Conservation (phyloP, 2,329 filamentous ascomycete species). For the Teratosphaeria viscida region DNA sequence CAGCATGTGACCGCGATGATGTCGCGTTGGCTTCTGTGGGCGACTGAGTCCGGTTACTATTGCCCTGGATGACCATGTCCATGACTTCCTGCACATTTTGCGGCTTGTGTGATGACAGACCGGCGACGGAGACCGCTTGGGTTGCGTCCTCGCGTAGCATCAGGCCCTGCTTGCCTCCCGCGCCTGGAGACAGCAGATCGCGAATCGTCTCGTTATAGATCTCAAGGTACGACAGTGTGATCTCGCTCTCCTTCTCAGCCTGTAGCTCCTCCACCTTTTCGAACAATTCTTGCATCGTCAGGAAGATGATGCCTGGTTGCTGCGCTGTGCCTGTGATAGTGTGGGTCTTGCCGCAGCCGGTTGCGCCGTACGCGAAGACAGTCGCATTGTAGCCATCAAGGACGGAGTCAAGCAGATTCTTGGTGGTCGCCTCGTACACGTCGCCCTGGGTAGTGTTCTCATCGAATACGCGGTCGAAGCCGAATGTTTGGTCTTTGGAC, state of each 20-base stretch:
- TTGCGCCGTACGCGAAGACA: slow-evolving; percentile 95
- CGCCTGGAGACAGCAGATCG: slow-evolving; percentile 78
- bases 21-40: slow-evolving; percentile 96
- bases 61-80: slow-evolving; percentile 96
- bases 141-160: slow-evolving; percentile 94
- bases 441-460: slow-evolving; percentile 86
- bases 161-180: slow-evolving; percentile 71
- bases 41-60: slow-evolving; percentile 89
- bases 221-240: slow-evolving; percentile 89
- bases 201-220: slow-evolving; percentile 99
- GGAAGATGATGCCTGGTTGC: slow-evolving; percentile 92
- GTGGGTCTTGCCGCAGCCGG: slow-evolving; percentile 96
- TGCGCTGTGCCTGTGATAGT: slow-evolving; percentile 84
- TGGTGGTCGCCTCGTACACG: slow-evolving; percentile 89
- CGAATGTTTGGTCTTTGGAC: slow-evolving; percentile 95
- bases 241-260: slow-evolving; percentile 77
- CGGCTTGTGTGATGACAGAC: slow-evolving; percentile 82
- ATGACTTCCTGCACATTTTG: slow-evolving; percentile 92
- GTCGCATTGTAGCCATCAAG: slow-evolving; percentile 98
- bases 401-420: slow-evolving; percentile 81
- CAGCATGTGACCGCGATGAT: slow-evolving; percentile 91
- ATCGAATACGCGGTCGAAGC: slow-evolving; percentile 94
- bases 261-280: slow-evolving; percentile 84
- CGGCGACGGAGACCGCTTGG: slow-evolving; percentile 81
- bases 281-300: slow-evolving; percentile 98